These are phyloP conservation scores for Coelastrella sp. DNA, from an alignment of 139 green algal genomes.

Conservation along the genomic window DNA sequence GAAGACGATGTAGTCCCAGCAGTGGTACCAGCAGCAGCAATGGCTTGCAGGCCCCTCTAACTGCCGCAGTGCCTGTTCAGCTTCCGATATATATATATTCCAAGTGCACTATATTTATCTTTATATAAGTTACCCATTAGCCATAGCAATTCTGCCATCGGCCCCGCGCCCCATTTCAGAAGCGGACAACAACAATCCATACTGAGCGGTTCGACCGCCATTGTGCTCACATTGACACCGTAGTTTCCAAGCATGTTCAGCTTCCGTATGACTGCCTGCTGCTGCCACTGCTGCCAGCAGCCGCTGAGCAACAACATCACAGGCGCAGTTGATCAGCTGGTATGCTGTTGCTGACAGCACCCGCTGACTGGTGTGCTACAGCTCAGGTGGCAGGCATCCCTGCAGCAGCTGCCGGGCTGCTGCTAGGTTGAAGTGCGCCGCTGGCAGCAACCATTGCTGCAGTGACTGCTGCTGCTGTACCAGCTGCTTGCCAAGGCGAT, in stretches of 20 bases:
- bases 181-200: no score
- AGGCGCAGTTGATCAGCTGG: constrained; percentile 24
- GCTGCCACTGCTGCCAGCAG: constrained; percentile 16
- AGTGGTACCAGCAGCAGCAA: constrained; percentile 48
- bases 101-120: no score
- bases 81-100: no score
- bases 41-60: constrained; percentile 47
- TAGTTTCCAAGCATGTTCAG: no score
- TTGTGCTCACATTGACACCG: no score
- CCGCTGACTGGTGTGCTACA: neutral
- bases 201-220: no score
- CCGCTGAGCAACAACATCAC: neutral
- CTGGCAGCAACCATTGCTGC: no score
- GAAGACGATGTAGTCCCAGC: no score
- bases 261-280: constrained; percentile 44
- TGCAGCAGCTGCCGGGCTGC: constrained; percentile 7
- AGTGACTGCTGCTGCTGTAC: constrained; percentile 58
- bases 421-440: constrained; percentile 20
- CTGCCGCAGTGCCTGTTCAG: constrained; percentile 37
- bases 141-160: no score
- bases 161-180: no score
- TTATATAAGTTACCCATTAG: no score
- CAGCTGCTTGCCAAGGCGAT: constrained; percentile 48
- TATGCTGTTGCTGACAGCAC: constrained; percentile 30
- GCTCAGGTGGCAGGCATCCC: constrained; percentile 9